Percentiles rank a stretch among this genome's conserved stretches.
These are phyloP conservation scores for Pythium diclinum DNA, from an alignment of 352 stramenopile species.

Conservation along the genomic window DNA sequence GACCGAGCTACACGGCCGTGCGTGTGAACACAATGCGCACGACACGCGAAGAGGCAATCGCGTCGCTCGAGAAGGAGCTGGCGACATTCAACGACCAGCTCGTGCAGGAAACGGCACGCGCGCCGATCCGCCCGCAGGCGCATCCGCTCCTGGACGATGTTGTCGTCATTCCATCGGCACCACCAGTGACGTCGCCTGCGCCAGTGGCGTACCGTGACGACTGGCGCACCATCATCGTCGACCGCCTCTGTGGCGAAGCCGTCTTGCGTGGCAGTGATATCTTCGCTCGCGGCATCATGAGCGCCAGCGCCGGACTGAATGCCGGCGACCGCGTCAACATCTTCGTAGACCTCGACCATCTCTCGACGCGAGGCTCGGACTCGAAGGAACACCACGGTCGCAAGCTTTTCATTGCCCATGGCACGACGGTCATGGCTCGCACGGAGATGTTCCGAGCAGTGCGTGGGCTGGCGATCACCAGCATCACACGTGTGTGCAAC, in stretches of 20 bases:
- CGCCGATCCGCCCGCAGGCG: conserved; percentile 19
- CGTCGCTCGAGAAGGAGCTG: conserved; percentile 41
- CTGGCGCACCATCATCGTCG: conserved; percentile 78
- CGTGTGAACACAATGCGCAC: conserved; percentile 75
- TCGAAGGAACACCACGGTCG: conserved; percentile 68
- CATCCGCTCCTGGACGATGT: conserved; percentile 56
- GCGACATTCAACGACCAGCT: conserved; percentile 55
- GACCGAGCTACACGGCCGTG: conserved; percentile 68
- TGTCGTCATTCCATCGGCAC: conserved; percentile 63
- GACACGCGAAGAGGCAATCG: conserved; percentile 53
- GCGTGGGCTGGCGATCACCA: conserved; percentile 60
- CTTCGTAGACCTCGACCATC: conserved; percentile 83
- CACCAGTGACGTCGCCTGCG: conserved; percentile 27
- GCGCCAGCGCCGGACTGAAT: conserved; percentile 82
- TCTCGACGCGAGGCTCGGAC: conserved; percentile 68
- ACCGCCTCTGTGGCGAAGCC: conserved; percentile 91
- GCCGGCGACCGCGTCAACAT: conserved; percentile 77
- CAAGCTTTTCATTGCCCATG: conserved; percentile 76
- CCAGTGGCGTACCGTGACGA: conserved; percentile 25
- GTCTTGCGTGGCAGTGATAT: conserved; percentile 93
- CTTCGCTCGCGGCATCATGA: conserved; percentile 91
- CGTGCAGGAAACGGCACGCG: conserved; percentile 34
- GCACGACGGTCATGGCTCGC: conserved; percentile 67
- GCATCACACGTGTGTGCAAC: conserved; percentile 65
- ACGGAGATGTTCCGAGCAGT: conserved; percentile 74